Evolutionary conservation across 2,329 filamentous ascomycete genomes (phyloP).

Genomic region (Fusarium sp.): DNA sequence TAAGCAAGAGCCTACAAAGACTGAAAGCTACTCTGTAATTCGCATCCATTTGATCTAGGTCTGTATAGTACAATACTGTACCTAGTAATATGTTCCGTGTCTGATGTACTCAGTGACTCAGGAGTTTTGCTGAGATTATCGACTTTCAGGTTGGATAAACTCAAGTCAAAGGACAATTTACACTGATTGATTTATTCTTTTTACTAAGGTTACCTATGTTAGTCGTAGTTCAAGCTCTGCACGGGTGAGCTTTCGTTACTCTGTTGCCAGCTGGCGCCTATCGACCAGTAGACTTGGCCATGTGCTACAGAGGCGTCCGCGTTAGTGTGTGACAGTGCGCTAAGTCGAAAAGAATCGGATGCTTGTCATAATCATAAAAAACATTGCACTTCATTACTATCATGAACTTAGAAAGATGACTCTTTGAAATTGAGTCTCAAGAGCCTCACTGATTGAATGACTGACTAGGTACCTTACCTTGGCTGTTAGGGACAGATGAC

Average conservation of each 20-base stretch:
- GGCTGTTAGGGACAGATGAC: too few relatives aligned
- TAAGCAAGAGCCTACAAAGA: neutral
- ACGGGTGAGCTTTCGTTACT: neutral
- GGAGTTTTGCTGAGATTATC: neutral
- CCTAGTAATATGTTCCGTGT: neutral
- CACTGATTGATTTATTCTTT: neutral
- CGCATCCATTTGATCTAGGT: neutral
- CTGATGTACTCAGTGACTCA: neutral
- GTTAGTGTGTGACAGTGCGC: slow-evolving; percentile 33
- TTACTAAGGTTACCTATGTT: too few relatives aligned
- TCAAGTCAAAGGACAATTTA: neutral
- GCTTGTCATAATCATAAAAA: too few relatives aligned
- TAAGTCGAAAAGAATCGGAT: slow-evolving; percentile 7
- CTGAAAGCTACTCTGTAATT: neutral
- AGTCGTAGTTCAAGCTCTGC: neutral
- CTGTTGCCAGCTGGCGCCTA: slow-evolving; percentile 11
- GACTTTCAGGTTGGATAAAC: neutral
- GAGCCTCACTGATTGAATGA: slow-evolving; percentile 3
- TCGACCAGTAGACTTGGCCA: slow-evolving; percentile 40
- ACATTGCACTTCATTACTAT: too few relatives aligned
- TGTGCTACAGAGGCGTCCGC: slow-evolving; percentile 44
- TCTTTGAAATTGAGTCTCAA: neutral
- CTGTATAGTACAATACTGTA: too few relatives aligned
- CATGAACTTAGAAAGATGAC: neutral
- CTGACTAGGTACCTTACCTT: too few relatives aligned